Conservation (phyloP, 257 asterid species). For the Sherardia arvensis region DNA sequence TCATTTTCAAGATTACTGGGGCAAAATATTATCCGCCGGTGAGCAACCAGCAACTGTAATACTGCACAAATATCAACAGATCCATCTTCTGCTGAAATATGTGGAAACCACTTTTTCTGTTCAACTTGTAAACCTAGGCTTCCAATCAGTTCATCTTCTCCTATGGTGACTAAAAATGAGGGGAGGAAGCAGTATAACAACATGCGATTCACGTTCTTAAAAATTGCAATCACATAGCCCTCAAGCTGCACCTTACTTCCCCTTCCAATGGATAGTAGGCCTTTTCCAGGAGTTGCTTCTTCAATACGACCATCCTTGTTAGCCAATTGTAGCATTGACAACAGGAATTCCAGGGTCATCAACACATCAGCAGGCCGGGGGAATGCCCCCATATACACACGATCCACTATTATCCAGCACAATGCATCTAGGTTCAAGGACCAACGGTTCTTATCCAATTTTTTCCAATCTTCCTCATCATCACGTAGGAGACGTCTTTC, state of each 20-base stretch:
- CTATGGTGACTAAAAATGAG: constrained; percentile 70
- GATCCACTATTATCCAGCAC: constrained; percentile 88
- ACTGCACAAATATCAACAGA: constrained; percentile 62
- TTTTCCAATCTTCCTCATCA: constrained; percentile 90
- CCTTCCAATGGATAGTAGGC: constrained; percentile 89
- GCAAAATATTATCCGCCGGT: constrained; percentile 77
- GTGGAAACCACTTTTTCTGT: constrained; percentile 39
- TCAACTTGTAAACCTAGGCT: constrained; percentile 67
- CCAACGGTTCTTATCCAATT: constrained; percentile 81
- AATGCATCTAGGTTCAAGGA: constrained; percentile 78
- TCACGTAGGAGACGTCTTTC: constrained; percentile 94
- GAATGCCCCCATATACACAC: constrained; percentile 94
- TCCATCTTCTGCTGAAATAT: constrained; percentile 50
- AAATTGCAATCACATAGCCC: constrained; percentile 58
- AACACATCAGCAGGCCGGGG: constrained; percentile 82
- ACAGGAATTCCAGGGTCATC: constrained; percentile 80
- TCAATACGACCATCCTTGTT: constrained; percentile 97
- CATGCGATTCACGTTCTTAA: constrained; percentile 77
- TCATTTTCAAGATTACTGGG: constrained; percentile 92
- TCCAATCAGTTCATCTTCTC: constrained; percentile 84
- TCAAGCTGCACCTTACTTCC: constrained; percentile 82
- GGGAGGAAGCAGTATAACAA: constrained; percentile 87
- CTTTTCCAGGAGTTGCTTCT: constrained; percentile 78
- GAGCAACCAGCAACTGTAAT: constrained; percentile 80
- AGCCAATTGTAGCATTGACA: constrained; percentile 95